A percentile compares a stretch with the other conserved stretches of the same genome.
phyloP scores from a whole-genome alignment of 2,329 filamentous ascomycete genomes.

The Trichoderma pleuroti region DNA sequence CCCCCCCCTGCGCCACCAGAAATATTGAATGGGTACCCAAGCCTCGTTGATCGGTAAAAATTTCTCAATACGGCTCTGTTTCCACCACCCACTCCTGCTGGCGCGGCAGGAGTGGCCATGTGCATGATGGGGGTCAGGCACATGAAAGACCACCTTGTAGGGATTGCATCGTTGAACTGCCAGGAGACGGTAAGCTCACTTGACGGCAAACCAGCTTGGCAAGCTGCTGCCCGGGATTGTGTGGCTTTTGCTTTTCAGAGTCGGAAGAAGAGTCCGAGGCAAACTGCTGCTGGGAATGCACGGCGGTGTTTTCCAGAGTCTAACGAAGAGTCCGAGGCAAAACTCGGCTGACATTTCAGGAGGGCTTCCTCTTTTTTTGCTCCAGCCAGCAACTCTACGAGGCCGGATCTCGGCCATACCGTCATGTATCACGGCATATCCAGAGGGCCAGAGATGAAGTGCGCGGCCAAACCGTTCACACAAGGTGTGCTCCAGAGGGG shows the following conservation, averaged over 20 bases:
- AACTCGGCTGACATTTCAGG: neutral
- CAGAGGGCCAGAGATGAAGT: neutral
- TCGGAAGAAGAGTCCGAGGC: neutral
- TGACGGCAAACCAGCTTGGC: neutral
- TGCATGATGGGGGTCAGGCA: neutral
- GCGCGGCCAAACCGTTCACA: neutral
- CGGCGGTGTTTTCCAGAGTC: neutral
- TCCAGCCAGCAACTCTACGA: neutral
- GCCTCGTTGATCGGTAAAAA: neutral
- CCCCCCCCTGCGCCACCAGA: neutral
- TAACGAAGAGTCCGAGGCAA: neutral
- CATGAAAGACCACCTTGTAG: neutral
- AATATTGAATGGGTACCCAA: neutral
- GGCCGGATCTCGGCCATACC: neutral
- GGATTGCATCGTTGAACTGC: neutral
- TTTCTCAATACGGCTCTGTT: neutral
- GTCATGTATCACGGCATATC: neutral
- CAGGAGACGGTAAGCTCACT: neutral
- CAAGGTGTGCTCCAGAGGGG: neutral
- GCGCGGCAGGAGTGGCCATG: neutral
- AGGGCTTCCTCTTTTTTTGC: neutral
- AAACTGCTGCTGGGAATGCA: too few species aligned
- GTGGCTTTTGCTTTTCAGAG: neutral
- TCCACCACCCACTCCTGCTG: neutral
- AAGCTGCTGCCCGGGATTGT: neutral